Base-by-base conservation (phyloP, 768 basidiomycete species). In the Jaapia argillacea region DNA sequence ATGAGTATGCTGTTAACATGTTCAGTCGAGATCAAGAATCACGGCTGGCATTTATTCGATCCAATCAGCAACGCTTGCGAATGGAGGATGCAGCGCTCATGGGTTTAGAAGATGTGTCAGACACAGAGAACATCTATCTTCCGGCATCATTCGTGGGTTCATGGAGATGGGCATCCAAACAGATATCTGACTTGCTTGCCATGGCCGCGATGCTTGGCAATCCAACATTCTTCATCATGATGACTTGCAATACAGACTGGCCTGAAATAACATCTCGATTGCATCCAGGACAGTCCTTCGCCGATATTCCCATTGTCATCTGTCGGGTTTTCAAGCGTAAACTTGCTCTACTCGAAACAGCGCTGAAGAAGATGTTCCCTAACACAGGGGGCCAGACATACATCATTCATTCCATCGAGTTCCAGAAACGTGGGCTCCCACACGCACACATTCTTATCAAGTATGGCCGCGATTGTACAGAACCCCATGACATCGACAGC, bases 161-260 rank as follows among this genome's bases (percentile, higher is more conserved):
- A 0, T 42, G 46, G 2, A 41, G 56, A 0, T 68, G 67, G 67
- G 49, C 61, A 6, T 58, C 62, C 0, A 58, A 68, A n/a, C 65
- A 69, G 41, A 58, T 61, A 14, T 52, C 63, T 1, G 67, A 70
- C 48, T 58, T 60, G 0, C 48, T 69, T 1, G 59, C 63, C 0
- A 54, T 70, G 39, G 65, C 63, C 0, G 47, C 53, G 1, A 43
- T 48, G 1, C 48, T 35, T 24, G 65, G 63, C 0, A 38, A 43
- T 5, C 65, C 63, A 0, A 62, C 58, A 1, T 62, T 66, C 31
- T 68, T 68, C 44, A 48, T 65, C 27, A 68, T 67, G 0, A 65
- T 67, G 58, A 68, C 65, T 0, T 68, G 64, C 56, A 68, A 68
- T 43, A 56, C 62, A 1, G 48, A 58, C 0, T 70, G 68, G 68